phyloP scores from a whole-genome alignment of 2,329 filamentous ascomycete species.

The Ophiocordyceps australis region DNA sequence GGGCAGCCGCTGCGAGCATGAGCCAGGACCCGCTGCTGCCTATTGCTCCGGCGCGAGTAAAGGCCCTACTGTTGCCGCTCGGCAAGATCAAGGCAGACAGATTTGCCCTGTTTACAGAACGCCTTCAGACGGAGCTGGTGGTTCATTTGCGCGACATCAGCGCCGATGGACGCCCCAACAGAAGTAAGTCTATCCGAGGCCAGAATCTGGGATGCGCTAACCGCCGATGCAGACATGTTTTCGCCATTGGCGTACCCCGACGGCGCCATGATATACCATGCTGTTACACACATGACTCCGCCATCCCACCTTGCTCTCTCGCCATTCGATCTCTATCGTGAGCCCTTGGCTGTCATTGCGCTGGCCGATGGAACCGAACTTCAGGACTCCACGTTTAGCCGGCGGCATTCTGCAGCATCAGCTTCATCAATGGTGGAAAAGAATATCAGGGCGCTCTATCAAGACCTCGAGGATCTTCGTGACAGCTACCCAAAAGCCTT shows the following conservation, averaged over 20 bases:
- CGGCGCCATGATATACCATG: conserved; percentile 75
- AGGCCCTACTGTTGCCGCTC: conserved; percentile 70
- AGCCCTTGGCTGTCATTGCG: conserved; percentile 68
- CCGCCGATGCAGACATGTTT: conserved; percentile 56
- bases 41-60: conserved; percentile 78
- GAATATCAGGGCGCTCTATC: conserved; percentile 39
- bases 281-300: conserved; percentile 65
- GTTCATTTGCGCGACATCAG: conserved; percentile 75
- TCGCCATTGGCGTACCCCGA: conserved; percentile 76
- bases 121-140: conserved; percentile 62
- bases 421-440: conserved; percentile 32
- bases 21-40: conserved; percentile 78
- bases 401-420: conserved; percentile 30
- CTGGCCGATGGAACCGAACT: conserved; percentile 68
- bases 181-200: conserved; percentile 38
- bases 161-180: conserved; percentile 66
- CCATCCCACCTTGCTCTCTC: conserved; percentile 62
- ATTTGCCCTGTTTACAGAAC: conserved; percentile 62
- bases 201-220: not conserved
- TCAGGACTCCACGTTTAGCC: conserved; percentile 30
- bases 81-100: conserved; percentile 69
- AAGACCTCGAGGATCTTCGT: conserved; percentile 52
- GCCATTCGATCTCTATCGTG: conserved; percentile 80
- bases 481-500: conserved; percentile 60
- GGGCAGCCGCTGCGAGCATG: too few relatives aligned